Evolutionary conservation across 805 yeast genomes (phyloP).

Genomic region (Yueomyces sp.): DNA sequence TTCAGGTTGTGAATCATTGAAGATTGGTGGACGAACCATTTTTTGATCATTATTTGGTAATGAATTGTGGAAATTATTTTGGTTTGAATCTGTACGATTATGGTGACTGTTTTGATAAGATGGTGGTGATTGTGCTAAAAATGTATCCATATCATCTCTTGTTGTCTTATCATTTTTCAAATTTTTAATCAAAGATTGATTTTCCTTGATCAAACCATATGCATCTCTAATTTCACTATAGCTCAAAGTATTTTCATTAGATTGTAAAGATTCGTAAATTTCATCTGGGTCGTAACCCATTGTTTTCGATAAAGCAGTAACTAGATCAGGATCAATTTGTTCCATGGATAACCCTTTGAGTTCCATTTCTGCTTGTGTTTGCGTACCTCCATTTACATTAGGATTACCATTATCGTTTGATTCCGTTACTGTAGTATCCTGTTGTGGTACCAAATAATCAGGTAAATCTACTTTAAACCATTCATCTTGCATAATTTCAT

Average conservation of each 20-base stretch:
- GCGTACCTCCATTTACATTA: constrained; percentile 3
- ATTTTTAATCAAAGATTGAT: constrained; percentile 55
- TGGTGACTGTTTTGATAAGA: constrained; percentile 22
- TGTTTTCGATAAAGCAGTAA: constrained; percentile 59
- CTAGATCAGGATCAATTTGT: constrained; percentile 63
- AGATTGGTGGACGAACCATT: constrained; percentile 9
- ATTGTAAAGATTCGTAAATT: constrained; percentile 54
- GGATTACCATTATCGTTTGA: constrained; percentile 2
- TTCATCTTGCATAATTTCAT: constrained; percentile 83
- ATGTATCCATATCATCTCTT: constrained; percentile 40
- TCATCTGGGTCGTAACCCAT: constrained; percentile 88
- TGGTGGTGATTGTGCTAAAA: constrained; percentile 51
- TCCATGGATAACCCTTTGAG: constrained; percentile 3
- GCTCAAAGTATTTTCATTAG: constrained; percentile 31
- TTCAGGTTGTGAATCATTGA: constrained; percentile 20
- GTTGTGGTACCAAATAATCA: constrained; percentile 49
- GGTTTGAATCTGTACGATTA: not conserved
- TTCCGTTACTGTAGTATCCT: constrained; percentile 1
- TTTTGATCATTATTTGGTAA: not conserved
- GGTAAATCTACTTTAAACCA: constrained; percentile 83
- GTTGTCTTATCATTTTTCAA: constrained; percentile 33
- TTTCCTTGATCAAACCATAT: constrained; percentile 70
- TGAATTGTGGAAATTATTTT: not conserved
- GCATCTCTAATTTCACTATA: constrained; percentile 77
- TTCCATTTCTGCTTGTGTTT: not conserved